phyloP scores from a whole-genome alignment of 208 protist species.

The Porcisia hertigi region DNA sequence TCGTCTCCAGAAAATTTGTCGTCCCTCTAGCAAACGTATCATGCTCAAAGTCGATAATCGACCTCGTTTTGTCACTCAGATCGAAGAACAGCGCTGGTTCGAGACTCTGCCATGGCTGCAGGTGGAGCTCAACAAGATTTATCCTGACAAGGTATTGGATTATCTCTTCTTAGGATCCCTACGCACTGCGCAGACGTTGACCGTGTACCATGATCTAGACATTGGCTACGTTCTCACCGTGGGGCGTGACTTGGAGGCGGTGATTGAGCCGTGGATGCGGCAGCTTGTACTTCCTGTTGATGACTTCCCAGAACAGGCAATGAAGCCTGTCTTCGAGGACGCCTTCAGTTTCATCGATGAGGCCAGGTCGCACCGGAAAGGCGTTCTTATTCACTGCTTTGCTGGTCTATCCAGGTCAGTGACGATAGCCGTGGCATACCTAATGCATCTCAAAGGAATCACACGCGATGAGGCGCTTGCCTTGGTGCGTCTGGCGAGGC shows the following conservation, averaged over 20 bases:
- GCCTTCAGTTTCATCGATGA: slow-evolving; percentile 85
- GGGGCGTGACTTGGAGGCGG: slow-evolving; percentile 66
- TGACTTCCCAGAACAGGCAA: slow-evolving; percentile 76
- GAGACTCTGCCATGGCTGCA: slow-evolving; percentile 58
- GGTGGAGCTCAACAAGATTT: slow-evolving; percentile 86
- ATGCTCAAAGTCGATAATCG: slow-evolving; percentile 74
- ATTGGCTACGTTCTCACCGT: slow-evolving; percentile 83
- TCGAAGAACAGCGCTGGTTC: slow-evolving; percentile 53
- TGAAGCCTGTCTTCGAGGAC: slow-evolving; percentile 60
- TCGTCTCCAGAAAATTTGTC: slow-evolving; percentile 18
- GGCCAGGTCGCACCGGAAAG: slow-evolving; percentile 52
- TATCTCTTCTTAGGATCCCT: slow-evolving; percentile 86
- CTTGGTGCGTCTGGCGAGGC: slow-evolving; percentile 62
- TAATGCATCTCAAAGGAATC: slow-evolving; percentile 74
- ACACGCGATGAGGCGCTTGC: slow-evolving; percentile 66
- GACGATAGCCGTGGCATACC: slow-evolving; percentile 79
- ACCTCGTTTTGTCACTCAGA: slow-evolving; percentile 66
- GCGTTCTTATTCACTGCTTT: slow-evolving; percentile 91
- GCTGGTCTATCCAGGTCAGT: slow-evolving; percentile 89
- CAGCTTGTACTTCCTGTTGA: slow-evolving; percentile 75
- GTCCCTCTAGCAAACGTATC: slow-evolving; percentile 16
- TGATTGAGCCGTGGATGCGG: slow-evolving; percentile 73
- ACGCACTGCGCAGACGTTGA: slow-evolving; percentile 78
- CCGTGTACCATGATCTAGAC: slow-evolving; percentile 81
- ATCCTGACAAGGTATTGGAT: slow-evolving; percentile 87